Evolutionary conservation across 805 yeast species (phyloP).

Genomic region (Kluyveromyces nonfermentans): DNA sequence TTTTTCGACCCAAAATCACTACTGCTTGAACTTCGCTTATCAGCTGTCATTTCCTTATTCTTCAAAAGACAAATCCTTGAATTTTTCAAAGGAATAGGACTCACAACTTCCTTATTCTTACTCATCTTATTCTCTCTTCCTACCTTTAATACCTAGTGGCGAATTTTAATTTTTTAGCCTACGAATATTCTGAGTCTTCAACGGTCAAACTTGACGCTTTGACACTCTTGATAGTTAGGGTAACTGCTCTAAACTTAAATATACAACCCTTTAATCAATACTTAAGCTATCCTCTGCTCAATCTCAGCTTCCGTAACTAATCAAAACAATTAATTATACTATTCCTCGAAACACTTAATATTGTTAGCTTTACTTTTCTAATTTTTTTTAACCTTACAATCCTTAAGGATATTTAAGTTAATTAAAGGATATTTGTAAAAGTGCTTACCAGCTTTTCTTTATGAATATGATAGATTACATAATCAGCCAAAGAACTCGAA

Average conservation of each 20-base stretch:
- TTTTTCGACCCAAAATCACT: constrained; percentile 13
- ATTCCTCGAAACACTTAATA: no score
- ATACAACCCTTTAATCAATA: no score
- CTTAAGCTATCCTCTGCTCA: no score
- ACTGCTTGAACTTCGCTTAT: constrained; percentile 10
- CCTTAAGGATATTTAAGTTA: neutral
- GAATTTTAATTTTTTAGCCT: neutral
- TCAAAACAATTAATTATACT: no score
- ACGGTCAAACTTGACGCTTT: neutral
- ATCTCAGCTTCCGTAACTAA: no score
- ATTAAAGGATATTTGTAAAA: neutral
- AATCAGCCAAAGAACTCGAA: neutral
- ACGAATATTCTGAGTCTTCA: neutral
- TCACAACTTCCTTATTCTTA: neutral
- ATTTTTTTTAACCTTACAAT: no score
- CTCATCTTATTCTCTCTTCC: neutral
- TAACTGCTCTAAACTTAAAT: neutral
- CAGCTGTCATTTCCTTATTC: constrained; percentile 7
- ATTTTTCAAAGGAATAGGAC: constrained; percentile 21
- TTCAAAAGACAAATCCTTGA: constrained; percentile 14
- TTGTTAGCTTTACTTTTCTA: no score
- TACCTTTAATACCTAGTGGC: neutral
- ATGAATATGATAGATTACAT: neutral
- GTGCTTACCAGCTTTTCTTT: neutral
- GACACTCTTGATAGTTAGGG: neutral